Base-by-base conservation (phyloP, 208 protist species). In the Trypanosoma rangeli region DNA sequence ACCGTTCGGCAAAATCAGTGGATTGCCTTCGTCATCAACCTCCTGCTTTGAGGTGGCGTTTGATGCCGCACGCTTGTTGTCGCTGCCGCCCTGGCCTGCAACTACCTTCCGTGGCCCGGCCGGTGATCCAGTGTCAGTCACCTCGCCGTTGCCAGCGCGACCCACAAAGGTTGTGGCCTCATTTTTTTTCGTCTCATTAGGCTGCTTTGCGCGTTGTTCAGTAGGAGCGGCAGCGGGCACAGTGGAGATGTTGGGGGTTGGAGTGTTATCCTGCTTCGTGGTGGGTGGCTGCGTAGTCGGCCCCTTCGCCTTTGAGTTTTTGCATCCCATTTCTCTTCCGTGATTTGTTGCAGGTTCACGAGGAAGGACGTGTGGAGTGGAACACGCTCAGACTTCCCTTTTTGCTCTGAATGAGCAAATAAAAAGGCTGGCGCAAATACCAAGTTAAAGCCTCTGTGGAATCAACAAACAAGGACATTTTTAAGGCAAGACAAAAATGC, bases 1-100 rank as follows among this genome's bases (percentile, higher is more conserved):
- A 5, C 90, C 90, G 69, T 90, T 88, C 12, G 90, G 90, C 54
- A 95, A 72, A 53, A 86, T 70, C 3, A 93, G 73, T 37, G 71
- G 61, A 61, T 84, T 87, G 63, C 78, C 87, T 4, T 87, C 55
- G 22, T 90, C 85, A 64, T 91, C 84, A 5, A 83, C 18, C 1
- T 86, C 66, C 55, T 79, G 26, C 48, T 44, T 9, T 33, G 29
- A 56, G 3, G 26, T 12, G 46, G 50, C 3, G 46, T 26, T 39
- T 18, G 57, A 18, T 48, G 37, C 22, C 42, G 59, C 26, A n/a
- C n/a, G 35, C 18, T 33, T 49, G n/a, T 1, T 20, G 24, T 49
- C 52, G 28, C 7, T 50, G 50, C 49, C 52, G 7, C 10, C 35
- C 10, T 3, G 22, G 53, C 33, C 29, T 15, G 16, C 26, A 9